A percentile compares a stretch with the other conserved stretches of the same genome.
Evolutionary conservation across 169 alveolate species (phyloP).

Genomic region (Plasmodium relictum): DNA sequence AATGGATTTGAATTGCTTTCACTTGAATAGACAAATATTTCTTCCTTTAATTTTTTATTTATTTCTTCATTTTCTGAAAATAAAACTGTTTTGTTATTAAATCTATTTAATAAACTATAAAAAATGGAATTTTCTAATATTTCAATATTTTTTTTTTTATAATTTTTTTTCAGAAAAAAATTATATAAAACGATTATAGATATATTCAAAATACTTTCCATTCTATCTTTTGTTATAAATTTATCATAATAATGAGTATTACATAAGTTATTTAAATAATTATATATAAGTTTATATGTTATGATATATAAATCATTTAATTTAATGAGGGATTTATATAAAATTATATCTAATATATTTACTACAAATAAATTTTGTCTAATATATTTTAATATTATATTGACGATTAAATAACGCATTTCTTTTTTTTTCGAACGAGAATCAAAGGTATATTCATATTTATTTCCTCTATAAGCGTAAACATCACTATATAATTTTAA

Average conservation of each 20-base stretch:
- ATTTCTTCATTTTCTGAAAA: not conserved
- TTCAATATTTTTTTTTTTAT: slow-evolving; percentile 10
- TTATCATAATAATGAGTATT: slow-evolving; percentile 5
- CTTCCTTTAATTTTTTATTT: not conserved
- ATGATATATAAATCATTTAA: slow-evolving; percentile 50
- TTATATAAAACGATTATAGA: slow-evolving; percentile 35
- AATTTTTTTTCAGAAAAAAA: slow-evolving; percentile 34
- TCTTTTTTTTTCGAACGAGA: slow-evolving; percentile 9
- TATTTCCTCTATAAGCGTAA: slow-evolving; percentile 23
- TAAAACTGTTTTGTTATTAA: not conserved
- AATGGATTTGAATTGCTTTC: not conserved
- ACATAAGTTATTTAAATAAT: slow-evolving; percentile 12
- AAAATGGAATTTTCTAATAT: slow-evolving; percentile 3
- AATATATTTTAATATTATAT: slow-evolving; percentile 34
- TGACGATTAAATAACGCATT: slow-evolving; percentile 18
- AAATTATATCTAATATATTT: slow-evolving; percentile 58
- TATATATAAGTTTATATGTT: slow-evolving; percentile 50
- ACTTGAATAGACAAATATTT: not conserved
- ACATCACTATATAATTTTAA: slow-evolving; percentile 53
- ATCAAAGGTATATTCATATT: slow-evolving; percentile 30
- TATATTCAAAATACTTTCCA: slow-evolving; percentile 26
- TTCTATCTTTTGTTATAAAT: slow-evolving; percentile 13
- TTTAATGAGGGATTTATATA: slow-evolving; percentile 50
- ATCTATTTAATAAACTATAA: not conserved
- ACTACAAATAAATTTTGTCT: slow-evolving; percentile 24